phyloP scores from a whole-genome alignment of 352 stramenopile species.

The Globisporangium yorkense region DNA sequence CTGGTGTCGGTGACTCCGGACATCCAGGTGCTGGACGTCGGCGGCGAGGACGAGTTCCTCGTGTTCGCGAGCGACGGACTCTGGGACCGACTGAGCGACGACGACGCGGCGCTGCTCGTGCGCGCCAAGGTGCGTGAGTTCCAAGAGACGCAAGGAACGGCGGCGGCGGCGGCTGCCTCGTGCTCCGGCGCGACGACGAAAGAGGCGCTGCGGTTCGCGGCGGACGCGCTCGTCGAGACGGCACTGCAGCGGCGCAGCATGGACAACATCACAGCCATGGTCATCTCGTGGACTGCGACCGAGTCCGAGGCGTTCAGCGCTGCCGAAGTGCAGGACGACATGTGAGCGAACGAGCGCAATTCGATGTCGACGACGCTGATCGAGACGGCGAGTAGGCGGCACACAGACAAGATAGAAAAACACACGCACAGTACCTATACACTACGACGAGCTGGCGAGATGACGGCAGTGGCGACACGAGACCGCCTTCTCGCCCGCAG shows the following conservation, averaged over 20 bases:
- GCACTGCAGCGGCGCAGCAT: constrained; percentile 64
- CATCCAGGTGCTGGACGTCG: constrained; percentile 60
- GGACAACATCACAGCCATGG: constrained; percentile 82
- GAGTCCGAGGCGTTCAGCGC: constrained; percentile 12
- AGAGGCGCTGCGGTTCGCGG: constrained; percentile 51
- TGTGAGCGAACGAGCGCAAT: constrained; percentile 1
- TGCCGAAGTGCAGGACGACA: constrained; percentile 14
- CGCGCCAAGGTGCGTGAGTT: constrained; percentile 33
- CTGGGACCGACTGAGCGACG: constrained; percentile 71
- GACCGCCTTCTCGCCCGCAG: background rate
- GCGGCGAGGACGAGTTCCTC: constrained; percentile 43
- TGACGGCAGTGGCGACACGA: background rate
- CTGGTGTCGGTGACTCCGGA: constrained; percentile 70
- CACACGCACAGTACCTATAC: background rate
- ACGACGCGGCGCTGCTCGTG: constrained; percentile 55
- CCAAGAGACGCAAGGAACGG: constrained; percentile 14
- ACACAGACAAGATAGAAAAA: constrained; percentile 3
- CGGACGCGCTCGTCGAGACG: constrained; percentile 58
- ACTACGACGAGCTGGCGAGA: background rate
- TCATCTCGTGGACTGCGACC: constrained; percentile 46
- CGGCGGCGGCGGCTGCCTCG: constrained; percentile 4
- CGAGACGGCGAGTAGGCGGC: no score
- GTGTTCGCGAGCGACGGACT: constrained; percentile 77
- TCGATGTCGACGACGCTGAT: no score
- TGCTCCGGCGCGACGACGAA: constrained; percentile 21